A percentile compares a stretch with the other conserved stretches of the same genome.
phyloP scores from a whole-genome alignment of 768 basidiomycete species.

The Punctularia strigosozonata region DNA sequence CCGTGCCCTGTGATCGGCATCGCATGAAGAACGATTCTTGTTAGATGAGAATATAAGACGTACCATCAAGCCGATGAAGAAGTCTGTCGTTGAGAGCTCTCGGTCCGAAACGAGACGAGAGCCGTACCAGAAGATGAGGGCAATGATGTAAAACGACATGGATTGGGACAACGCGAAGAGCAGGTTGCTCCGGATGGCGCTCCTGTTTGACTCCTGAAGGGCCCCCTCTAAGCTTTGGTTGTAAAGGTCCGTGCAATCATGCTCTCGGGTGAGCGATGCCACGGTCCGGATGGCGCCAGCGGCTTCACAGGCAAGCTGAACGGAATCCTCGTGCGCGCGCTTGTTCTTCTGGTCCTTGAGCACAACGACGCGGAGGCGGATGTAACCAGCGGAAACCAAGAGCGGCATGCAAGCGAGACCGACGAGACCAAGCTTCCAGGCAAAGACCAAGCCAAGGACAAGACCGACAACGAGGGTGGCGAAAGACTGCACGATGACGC shows the following conservation, averaged over 20 bases:
- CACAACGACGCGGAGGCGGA: constrained; percentile 80
- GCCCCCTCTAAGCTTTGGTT: constrained; percentile 63
- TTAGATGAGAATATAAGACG: constrained; percentile 9
- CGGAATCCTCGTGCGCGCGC: constrained; percentile 64
- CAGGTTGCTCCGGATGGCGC: constrained; percentile 50
- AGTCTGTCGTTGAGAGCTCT: constrained; percentile 45
- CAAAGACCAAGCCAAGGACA: constrained; percentile 66
- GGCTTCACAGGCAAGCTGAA: constrained; percentile 87
- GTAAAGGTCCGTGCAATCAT: constrained; percentile 62
- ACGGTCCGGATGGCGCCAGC: constrained; percentile 87
- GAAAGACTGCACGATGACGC: constrained; percentile 72
- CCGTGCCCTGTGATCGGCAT: constrained; percentile 37
- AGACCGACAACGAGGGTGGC: constrained; percentile 61
- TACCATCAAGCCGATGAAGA: constrained; percentile 82
- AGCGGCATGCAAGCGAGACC: constrained; percentile 70
- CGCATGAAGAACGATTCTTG: not conserved
- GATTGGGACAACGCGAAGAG: constrained; percentile 71
- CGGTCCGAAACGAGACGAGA: constrained; percentile 43
- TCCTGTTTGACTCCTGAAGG: constrained; percentile 48
- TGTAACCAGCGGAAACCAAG: constrained; percentile 63
- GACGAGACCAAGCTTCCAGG: constrained; percentile 73
- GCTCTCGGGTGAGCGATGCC: constrained; percentile 77
- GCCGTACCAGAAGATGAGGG: constrained; percentile 76
- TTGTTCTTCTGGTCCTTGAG: constrained; percentile 81
- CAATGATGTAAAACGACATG: constrained; percentile 68